Base-by-base conservation (phyloP, 441 rosid genomes). In the Gossypium trilobum region DNA sequence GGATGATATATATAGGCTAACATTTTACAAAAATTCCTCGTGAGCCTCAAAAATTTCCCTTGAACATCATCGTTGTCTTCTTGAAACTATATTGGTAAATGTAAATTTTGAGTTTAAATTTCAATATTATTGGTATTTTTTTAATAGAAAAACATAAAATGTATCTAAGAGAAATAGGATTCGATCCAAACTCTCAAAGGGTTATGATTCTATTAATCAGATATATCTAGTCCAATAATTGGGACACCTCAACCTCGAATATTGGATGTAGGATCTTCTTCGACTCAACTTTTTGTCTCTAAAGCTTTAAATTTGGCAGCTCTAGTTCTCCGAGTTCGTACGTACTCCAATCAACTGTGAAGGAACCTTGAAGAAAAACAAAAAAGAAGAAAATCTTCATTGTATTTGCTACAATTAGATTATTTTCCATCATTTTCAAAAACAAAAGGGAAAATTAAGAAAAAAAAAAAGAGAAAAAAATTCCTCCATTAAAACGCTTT, bases 271-370 rank as follows among this genome's bases (percentile, higher is more conserved):
- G 46, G 54, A 44, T 67, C 42, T 48, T 20, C 4, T 20, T 25
- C 20, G 58, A 2, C 23, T 48, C 8, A 17, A n/a, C 71, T 25
- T 67, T 67, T 67, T 48, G 71, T 67, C 58, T 46, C 14, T 46
- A 25, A 31, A 50, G 39, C 36, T 1, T 4, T 50, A 46, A 19
- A 23, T 25, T 67, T 67, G 56, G 29, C 5, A 44, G 42, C 22
- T 23, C 56, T 22, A 5, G 7, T 68, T 4, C 16, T 29, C 46
- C 4, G 13, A 13, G 7, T 50, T 51, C 60, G 61, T 29, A 16
- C 17, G 51, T 52, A 55, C 73, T 31, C 10, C 13, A 29, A 52
- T 66, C 33, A 48, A 66, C 70, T 48, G 70, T 52, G 56, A 68
- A 68, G 60, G 50, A 29, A 17, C 48, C 11, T 16, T 14, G 59